phyloP scores from a whole-genome alignment of 2,329 filamentous ascomycete species.

The Cytospora paraplurivora region DNA sequence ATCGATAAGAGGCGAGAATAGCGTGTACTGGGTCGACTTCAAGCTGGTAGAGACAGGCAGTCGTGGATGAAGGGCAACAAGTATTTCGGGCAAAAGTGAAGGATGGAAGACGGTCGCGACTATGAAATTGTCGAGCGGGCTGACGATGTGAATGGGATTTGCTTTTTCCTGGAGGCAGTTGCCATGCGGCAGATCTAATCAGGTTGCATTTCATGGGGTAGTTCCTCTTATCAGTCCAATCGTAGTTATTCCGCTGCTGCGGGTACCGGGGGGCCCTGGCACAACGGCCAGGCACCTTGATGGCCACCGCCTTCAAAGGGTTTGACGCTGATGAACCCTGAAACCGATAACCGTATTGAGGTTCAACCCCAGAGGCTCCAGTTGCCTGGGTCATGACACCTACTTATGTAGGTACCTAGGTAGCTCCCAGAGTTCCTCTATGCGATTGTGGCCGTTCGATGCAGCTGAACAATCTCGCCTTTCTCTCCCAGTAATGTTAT shows the following conservation, averaged over 20 bases:
- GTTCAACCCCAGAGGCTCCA: too few species aligned
- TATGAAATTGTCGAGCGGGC: background rate
- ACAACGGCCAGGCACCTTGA: constrained; percentile 14
- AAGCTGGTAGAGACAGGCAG: background rate
- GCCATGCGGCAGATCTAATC: constrained; percentile 22
- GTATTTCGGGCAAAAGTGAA: background rate
- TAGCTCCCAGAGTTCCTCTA: background rate
- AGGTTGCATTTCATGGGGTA: constrained; percentile 18
- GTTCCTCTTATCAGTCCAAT: constrained; percentile 5
- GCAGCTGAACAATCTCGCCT: background rate
- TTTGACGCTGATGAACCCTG: background rate
- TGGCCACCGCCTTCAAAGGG: constrained; percentile 3
- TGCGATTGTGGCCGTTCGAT: background rate
- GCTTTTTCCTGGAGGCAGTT: constrained; percentile 13
- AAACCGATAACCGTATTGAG: background rate
- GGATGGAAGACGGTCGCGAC: background rate
- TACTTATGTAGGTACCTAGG: too few species aligned
- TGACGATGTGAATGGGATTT: constrained; percentile 7
- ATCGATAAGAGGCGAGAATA: background rate
- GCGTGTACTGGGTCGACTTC: background rate
- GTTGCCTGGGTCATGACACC: too few species aligned
- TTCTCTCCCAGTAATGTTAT: too few species aligned
- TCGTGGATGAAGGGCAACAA: background rate
- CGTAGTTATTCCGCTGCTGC: background rate
- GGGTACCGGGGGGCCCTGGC: constrained; percentile 12